Evolutionary conservation across 2,329 filamentous ascomycete species (phyloP), one percentile per base, ranked within the genome.

Genomic region (Claviceps humidiphila): DNA sequence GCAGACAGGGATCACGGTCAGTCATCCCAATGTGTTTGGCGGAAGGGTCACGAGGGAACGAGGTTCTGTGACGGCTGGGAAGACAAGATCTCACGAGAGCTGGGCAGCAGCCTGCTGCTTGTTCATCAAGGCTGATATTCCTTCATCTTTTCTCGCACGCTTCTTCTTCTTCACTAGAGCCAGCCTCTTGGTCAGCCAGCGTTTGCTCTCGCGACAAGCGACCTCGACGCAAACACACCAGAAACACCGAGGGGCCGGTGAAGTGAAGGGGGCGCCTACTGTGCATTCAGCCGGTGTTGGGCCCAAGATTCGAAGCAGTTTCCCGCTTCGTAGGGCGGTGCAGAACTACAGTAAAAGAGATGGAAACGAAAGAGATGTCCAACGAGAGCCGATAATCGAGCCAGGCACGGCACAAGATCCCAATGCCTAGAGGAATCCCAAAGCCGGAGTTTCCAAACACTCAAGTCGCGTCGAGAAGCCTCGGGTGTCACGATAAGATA

Each of bases 81-180:
- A 49, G 42, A 49, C 48, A 51, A 48, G 41, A 43, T 71, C 74
- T 59, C 69, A 77, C 74, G 69, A 67, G 66, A 76, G 74, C 65
- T 74, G 76, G 61, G 70, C 71, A 61, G 72, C 68, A 59, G 70
- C 70, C 59, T 78, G 73, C 60, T 78, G 73, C 61, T 72, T 75
- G 56, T 71, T 76, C 68, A 77, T 71, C 66, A 74, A 74, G 47
- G 74, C 74, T 58, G 73, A 70, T 60, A 77, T 74, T 59, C 73
- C 71, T 60, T 74, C 71, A 61, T 66, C 67, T 60, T 77, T 74
- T 72, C 71, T 77, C 63, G 70, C 74, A 75, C 77, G 67, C 68
- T 76, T 78, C 65, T 68, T 74, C 61, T 74, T 68, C 64, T 76
- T 77, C 70, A 34, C 30, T 34, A 34, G 76, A 76, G 54, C 48